A percentile compares a stretch with the other conserved stretches of the same genome.
phyloP scores from a whole-genome alignment of 2,329 filamentous ascomycete species.

The Dactylella cylindrospora region DNA sequence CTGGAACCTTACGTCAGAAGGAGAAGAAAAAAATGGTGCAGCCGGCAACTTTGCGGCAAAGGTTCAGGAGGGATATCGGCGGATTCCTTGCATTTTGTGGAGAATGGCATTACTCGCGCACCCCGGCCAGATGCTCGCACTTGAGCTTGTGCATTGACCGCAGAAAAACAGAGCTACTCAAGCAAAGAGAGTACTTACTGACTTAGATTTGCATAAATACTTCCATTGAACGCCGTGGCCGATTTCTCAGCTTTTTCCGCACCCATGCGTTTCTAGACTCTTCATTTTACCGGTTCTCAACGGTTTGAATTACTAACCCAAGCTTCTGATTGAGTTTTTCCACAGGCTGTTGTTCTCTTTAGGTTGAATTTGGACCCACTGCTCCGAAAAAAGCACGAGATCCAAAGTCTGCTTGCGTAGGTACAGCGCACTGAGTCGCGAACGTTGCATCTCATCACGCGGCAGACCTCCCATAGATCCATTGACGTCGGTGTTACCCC shows the following conservation, averaged over 20 bases:
- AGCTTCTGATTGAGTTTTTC: not conserved
- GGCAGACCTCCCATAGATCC: not conserved
- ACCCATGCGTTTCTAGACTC: conserved; percentile 22
- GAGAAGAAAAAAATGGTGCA: too few relatives aligned
- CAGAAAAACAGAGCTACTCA: too few relatives aligned
- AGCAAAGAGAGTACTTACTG: too few relatives aligned
- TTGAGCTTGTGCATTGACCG: too few relatives aligned
- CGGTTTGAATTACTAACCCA: conserved; percentile 29
- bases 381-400: too few relatives aligned
- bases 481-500: conserved; percentile 23
- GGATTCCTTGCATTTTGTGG: conserved; percentile 38
- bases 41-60: conserved; percentile 40
- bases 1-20: too few relatives aligned
- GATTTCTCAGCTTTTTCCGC: conserved; percentile 17
- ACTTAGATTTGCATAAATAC: conserved; percentile 5
- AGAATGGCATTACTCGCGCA: conserved; percentile 44
- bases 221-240: not conserved
- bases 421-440: conserved; percentile 32
- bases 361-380: conserved; percentile 12
- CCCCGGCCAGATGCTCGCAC: too few relatives aligned
- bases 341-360: too few relatives aligned
- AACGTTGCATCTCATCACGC: conserved; percentile 1
- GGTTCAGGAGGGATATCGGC: conserved; percentile 45
- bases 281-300: not conserved
- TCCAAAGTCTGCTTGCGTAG: too few relatives aligned